These are phyloP conservation scores for Rhizopogon roseolus DNA, from an alignment of 768 basidiomycete genomes.

Conservation along the genomic window DNA sequence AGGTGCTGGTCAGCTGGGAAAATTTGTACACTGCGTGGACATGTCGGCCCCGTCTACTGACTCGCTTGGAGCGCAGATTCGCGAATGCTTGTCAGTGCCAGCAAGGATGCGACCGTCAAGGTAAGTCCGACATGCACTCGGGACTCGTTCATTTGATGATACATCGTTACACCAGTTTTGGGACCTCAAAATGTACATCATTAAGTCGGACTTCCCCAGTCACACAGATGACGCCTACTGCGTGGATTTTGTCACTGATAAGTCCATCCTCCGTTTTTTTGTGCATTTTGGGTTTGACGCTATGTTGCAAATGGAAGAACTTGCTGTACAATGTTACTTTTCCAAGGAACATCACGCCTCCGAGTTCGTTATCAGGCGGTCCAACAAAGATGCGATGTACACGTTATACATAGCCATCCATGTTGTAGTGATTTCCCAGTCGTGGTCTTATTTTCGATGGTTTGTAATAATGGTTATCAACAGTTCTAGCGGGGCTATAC, in stretches of 20 bases:
- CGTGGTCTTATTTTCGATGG: constrained; percentile 22
- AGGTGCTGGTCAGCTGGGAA: constrained; percentile 54
- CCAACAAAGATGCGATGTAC: too few relatives aligned
- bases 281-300: neutral
- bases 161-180: constrained; percentile 58
- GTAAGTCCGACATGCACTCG: constrained; percentile 35
- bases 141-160: neutral
- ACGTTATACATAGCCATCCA: too few relatives aligned
- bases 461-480: too few relatives aligned
- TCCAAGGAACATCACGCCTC: too few relatives aligned
- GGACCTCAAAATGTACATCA: constrained; percentile 95
- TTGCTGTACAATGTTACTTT: constrained; percentile 6
- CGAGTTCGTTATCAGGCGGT: too few relatives aligned
- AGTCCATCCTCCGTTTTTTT: constrained; percentile 33
- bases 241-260: constrained; percentile 98
- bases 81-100: constrained; percentile 86
- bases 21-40: constrained; percentile 90
- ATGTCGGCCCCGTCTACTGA: constrained; percentile 92
- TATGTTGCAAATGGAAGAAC: constrained; percentile 23
- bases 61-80: constrained; percentile 95
- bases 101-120: constrained; percentile 95
- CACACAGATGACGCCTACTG: constrained; percentile 99
- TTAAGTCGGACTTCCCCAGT: constrained; percentile 90
- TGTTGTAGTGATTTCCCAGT: too few relatives aligned
- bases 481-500: too few relatives aligned